Evolutionary conservation across 75 land plant genomes (phyloP), one percentile per base, ranked within the genome.

Genomic region (Pinus taeda): DNA sequence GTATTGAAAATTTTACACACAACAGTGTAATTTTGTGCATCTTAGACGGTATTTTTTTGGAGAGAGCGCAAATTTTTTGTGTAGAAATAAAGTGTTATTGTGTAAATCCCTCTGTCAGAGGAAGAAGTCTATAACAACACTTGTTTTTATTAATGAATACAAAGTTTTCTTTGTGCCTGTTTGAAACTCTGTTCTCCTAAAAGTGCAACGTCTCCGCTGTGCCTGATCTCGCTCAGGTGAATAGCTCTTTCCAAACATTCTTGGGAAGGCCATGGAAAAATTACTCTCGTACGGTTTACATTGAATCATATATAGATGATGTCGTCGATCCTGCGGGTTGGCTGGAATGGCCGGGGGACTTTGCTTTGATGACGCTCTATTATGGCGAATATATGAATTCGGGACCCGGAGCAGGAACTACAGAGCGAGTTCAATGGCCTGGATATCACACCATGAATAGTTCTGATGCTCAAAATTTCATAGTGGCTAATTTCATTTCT

Each of bases 361-460:
- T 33, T 33, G 33, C 33, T 33, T 33, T 33, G 33, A 33, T 1
- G 2, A 33, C 33, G 2, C 58, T 77, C 17, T 81, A 49, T 62
- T 81, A 63, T 56, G 95, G 90, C 3, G 92, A 92, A 84, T 92
- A 75, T 53, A 73, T 75, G 21, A 86, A 90, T 72, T 37, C 53
- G 20, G 92, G 95, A 3, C 87, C 95, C 0, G 90, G 95, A 8
- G 75, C 95, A 11, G 83, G 20, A 20, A 80, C 82, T 11, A 84
- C 74, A 15, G 24, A 71, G 36, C 73, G 95, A 17, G 90, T 92
- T 1, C 15, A 56, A 4, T 92, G 95, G 95, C 74, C 84, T 11
- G 92, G 92, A 4, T 85, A 77, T 61, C 89, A 90, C 59, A 78
- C 83, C 9, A 85, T 90, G 87, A 76, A 78, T 9, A 77, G 78